A percentile compares a stretch with the other conserved stretches of the same genome.
These are phyloP conservation scores for Vigna nakashimae DNA, from an alignment of 306 rosid genomes.

Conservation along the genomic window DNA sequence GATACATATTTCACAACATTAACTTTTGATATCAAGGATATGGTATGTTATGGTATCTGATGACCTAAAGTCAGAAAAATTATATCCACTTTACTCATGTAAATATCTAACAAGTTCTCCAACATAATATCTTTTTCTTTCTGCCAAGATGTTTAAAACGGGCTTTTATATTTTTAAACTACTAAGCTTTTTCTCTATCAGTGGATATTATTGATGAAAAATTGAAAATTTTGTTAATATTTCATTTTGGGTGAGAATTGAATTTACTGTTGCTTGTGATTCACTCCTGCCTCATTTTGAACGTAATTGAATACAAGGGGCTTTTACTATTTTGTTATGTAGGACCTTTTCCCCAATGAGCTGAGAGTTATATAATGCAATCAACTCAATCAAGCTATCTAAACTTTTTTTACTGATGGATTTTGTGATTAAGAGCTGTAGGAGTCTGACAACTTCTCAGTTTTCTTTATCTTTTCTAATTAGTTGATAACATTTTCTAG, in stretches of 20 bases:
- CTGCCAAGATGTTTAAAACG: conserved; percentile 5
- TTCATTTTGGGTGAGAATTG: not conserved
- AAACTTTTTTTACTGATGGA: not conserved
- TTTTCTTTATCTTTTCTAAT: not conserved
- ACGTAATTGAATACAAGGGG: not conserved
- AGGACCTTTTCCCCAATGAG: not conserved
- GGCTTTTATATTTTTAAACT: conserved; percentile 6
- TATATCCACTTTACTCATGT: conserved; percentile 10
- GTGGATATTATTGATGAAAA: conserved; percentile 1
- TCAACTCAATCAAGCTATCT: not conserved
- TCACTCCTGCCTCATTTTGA: not conserved
- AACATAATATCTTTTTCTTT: conserved; percentile 3
- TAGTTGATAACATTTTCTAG: not conserved
- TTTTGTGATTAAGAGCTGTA: not conserved
- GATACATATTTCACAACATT: conserved; percentile 19
- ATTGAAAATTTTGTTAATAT: not conserved
- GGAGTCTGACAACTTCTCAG: conserved; percentile 1
- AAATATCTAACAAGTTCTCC: conserved; percentile 15
- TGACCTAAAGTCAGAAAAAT: not conserved
- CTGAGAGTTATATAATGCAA: not conserved
- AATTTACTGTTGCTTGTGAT: not conserved
- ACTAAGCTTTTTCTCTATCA: not conserved
- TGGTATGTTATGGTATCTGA: conserved; percentile 24
- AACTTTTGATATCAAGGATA: conserved; percentile 11
- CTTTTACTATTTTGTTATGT: not conserved